Conservation (phyloP, 495 filamentous ascomycete species). For the Talaromyces wortmannii region DNA sequence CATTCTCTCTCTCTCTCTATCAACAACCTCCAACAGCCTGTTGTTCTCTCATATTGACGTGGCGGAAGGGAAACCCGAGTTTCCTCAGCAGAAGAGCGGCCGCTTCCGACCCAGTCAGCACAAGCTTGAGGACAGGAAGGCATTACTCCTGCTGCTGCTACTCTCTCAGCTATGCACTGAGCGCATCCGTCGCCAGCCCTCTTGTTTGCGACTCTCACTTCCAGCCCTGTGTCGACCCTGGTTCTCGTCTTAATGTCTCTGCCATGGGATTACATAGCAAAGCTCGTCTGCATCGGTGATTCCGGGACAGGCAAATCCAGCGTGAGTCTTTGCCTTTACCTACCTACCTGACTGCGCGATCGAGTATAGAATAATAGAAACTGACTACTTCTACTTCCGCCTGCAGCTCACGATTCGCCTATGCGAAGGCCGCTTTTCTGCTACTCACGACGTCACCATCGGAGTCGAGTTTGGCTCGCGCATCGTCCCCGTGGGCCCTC, state of each 20-base stretch:
- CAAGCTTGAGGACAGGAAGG: no score
- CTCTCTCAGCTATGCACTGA: neutral
- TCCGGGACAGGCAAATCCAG: constrained; percentile 87
- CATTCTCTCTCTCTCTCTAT: no score
- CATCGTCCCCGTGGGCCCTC: constrained; percentile 86
- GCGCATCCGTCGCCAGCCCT: neutral
- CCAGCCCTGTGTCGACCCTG: neutral
- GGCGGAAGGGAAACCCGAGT: no score
- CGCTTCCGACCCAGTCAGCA: no score
- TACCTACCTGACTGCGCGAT: constrained; percentile 1
- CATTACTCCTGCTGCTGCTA: neutral
- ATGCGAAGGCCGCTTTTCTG: constrained; percentile 92
- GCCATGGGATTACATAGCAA: constrained; percentile 97
- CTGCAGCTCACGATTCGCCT: constrained; percentile 80
- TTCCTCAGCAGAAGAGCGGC: no score
- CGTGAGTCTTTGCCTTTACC: constrained; percentile 28
- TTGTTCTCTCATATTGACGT: no score
- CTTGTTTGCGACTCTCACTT: neutral
- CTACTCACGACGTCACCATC: constrained; percentile 93
- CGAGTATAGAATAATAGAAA: neutral
- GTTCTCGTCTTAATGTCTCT: constrained; percentile 52
- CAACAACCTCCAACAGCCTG: no score
- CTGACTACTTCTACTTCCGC: constrained; percentile 1
- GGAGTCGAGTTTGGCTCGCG: constrained; percentile 95
- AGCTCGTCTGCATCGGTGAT: constrained; percentile 96